Conservation (phyloP, 78 protist genomes). For the Planoprotostelium fungivorum region DNA sequence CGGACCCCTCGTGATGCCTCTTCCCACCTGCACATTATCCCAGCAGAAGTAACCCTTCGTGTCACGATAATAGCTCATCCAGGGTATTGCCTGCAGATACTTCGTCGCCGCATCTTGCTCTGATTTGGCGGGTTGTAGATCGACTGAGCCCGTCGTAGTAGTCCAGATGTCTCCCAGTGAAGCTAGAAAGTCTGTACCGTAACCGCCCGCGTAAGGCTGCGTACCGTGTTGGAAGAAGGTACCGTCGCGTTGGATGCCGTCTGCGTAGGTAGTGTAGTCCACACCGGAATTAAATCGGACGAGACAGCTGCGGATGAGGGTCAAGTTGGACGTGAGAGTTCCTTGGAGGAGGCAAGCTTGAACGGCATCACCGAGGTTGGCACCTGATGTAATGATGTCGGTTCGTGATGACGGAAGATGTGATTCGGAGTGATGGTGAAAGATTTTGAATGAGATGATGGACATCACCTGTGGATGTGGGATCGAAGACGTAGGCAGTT, state of each 20-base stretch:
- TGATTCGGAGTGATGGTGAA: background rate
- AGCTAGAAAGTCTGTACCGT: background rate
- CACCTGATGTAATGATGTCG: background rate
- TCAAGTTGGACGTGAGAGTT: background rate
- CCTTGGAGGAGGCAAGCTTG: background rate
- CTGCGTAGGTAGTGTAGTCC: background rate
- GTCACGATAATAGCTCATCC: background rate
- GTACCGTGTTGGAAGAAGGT: background rate
- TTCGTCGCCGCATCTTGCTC: background rate
- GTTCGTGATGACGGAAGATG: background rate
- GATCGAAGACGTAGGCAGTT: background rate
- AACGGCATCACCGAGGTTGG: background rate
- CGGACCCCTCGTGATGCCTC: background rate
- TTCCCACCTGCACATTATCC: background rate
- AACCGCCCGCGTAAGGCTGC: background rate
- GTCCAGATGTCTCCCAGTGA: background rate
- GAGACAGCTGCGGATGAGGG: background rate
- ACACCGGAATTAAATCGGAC: background rate
- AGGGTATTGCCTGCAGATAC: background rate
- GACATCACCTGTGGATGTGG: background rate
- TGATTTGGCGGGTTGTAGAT: background rate
- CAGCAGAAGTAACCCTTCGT: background rate
- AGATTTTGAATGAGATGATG: background rate
- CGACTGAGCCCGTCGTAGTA: background rate
- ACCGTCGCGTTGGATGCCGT: background rate